These are phyloP conservation scores for Aulographum hederae DNA, from an alignment of 2,329 filamentous ascomycete species.

Conservation along the genomic window DNA sequence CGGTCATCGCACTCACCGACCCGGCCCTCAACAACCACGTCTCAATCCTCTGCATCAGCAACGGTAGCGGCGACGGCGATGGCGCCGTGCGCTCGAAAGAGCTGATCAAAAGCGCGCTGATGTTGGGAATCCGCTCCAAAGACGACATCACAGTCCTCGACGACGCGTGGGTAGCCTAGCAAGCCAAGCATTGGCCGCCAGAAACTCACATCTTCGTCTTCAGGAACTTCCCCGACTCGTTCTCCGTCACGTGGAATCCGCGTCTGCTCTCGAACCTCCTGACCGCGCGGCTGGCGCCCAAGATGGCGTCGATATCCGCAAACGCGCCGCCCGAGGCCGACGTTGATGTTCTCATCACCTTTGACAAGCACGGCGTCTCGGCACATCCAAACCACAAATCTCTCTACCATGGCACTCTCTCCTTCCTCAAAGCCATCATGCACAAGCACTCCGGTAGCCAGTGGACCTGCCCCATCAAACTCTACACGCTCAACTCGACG, in stretches of 20 bases:
- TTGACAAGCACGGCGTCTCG: conserved; percentile 68
- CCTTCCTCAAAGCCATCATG: conserved; percentile 52
- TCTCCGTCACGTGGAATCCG: conserved; percentile 62
- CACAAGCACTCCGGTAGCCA: conserved; percentile 40
- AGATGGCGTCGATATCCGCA: conserved; percentile 25
- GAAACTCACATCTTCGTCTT: not conserved
- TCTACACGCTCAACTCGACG: conserved; percentile 71
- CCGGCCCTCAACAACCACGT: conserved; percentile 74
- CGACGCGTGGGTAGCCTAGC: conserved; percentile 59
- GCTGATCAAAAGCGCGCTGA: conserved; percentile 59
- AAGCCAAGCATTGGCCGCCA: conserved; percentile 6
- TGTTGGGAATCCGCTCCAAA: conserved; percentile 54
- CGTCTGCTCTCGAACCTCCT: conserved; percentile 53
- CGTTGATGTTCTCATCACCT: conserved; percentile 78
- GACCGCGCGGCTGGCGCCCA: conserved; percentile 54
- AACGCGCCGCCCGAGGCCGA: conserved; percentile 27
- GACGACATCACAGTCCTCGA: conserved; percentile 79
- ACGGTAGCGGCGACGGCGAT: conserved; percentile 74
- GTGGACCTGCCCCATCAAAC: conserved; percentile 56
- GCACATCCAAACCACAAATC: conserved; percentile 88
- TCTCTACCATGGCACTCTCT: conserved; percentile 61
- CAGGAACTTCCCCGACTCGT: conserved; percentile 71
- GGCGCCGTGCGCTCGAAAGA: conserved; percentile 71
- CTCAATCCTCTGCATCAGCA: conserved; percentile 85
- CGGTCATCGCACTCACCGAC: conserved; percentile 64